A percentile compares a stretch with the other conserved stretches of the same genome.
phyloP scores from a whole-genome alignment of 768 basidiomycete genomes.

The Leucosporidium yakuticum region DNA sequence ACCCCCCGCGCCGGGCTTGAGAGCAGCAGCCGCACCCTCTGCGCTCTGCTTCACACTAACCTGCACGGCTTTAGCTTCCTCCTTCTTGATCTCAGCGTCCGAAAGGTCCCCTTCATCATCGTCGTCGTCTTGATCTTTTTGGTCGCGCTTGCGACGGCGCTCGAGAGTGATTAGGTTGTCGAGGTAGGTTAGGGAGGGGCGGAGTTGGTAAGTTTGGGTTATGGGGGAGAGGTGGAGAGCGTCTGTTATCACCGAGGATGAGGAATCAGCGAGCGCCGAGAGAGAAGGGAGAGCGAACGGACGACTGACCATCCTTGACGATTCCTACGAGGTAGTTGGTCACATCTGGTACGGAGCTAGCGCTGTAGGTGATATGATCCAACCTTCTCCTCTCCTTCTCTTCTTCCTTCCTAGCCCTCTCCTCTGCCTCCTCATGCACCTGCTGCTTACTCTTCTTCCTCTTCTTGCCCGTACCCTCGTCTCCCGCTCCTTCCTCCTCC shows the following conservation, averaged over 20 bases:
- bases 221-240: conserved; percentile 41
- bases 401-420: conserved; percentile 13
- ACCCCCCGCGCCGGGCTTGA: conserved; percentile 5
- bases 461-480: conserved; percentile 11
- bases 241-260: conserved; percentile 21
- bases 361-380: conserved; percentile 34
- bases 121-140: conserved; percentile 23
- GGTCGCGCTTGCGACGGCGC: conserved; percentile 25
- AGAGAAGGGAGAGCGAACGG: background rate
- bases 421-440: conserved; percentile 7
- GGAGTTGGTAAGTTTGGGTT: conserved; percentile 40
- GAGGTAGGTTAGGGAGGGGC: conserved; percentile 41
- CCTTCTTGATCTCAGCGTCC: conserved; percentile 34
- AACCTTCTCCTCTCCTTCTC: conserved; percentile 21
- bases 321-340: conserved; percentile 41
- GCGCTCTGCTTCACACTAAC: conserved; percentile 27
- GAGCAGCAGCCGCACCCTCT: conserved; percentile 8
- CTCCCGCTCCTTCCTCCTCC: conserved; percentile 22
- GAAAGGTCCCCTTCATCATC: conserved; percentile 36
- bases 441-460: conserved; percentile 28
- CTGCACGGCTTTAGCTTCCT: conserved; percentile 33
- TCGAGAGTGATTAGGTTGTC: conserved; percentile 38
- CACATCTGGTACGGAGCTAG: conserved; percentile 40
- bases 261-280: background rate
- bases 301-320: conserved; percentile 39